Conservation (phyloP, 1,284 basidiomycete species). For the Albatrellus sp. region DNA sequence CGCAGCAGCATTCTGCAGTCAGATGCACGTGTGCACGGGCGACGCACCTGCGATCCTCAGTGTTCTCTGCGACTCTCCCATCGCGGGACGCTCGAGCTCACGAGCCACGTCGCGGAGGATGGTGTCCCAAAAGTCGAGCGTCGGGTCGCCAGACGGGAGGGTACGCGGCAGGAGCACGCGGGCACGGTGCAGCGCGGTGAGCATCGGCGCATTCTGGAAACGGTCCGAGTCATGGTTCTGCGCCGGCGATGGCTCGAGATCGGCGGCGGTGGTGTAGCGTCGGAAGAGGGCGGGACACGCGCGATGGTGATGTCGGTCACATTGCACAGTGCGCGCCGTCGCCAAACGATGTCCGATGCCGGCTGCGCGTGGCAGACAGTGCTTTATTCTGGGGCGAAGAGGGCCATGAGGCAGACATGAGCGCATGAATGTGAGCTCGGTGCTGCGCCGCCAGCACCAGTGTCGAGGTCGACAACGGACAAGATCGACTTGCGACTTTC, state of each 20-base stretch:
- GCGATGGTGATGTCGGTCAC: no score
- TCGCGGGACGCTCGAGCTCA: neutral
- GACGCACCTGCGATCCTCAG: neutral
- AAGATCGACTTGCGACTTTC: no score
- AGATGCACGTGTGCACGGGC: neutral
- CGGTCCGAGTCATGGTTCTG: neutral
- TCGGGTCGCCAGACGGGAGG: slow-evolving; percentile 5
- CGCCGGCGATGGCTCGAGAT: neutral
- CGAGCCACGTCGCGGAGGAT: slow-evolving; percentile 1
- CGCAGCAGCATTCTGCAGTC: neutral
- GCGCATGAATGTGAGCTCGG: no score
- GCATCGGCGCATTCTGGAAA: slow-evolving; percentile 5
- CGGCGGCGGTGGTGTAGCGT: no score
- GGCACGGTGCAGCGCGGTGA: slow-evolving; percentile 7
- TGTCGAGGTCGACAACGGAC: no score
- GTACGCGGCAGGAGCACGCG: slow-evolving; percentile 7
- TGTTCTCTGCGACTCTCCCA: neutral
- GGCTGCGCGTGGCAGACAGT: no score
- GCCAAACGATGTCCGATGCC: no score
- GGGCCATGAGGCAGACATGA: no score
- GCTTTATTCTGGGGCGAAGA: no score
- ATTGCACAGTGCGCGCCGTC: no score
- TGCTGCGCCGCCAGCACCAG: no score
- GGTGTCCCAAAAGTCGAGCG: slow-evolving; percentile 7
- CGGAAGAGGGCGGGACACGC: no score